Evolutionary conservation across 2,329 filamentous ascomycete genomes (phyloP).

Genomic region (Dactylonectria estremocensis): DNA sequence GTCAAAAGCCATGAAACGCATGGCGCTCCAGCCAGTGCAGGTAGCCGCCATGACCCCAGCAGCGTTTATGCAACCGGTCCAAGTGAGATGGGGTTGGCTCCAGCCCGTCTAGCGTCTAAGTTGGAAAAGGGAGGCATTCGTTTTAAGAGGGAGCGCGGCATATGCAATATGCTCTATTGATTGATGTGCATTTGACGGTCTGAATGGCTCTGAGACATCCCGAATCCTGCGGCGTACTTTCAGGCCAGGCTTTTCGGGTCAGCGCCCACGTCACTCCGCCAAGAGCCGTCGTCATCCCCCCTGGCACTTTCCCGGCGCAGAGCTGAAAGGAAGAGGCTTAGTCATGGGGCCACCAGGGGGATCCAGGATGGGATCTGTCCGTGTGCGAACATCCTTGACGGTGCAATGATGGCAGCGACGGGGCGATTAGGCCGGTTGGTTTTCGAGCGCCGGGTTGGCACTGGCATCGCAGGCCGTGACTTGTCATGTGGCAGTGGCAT

Average conservation of each 20-base stretch:
- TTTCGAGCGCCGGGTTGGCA: neutral
- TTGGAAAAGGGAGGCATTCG: neutral
- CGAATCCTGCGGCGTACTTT: too few species aligned
- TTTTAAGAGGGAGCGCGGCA: neutral
- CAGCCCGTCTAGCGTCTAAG: neutral
- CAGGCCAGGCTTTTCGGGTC: slow-evolving; percentile 16
- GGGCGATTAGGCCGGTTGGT: too few species aligned
- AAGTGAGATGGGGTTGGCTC: slow-evolving; percentile 22
- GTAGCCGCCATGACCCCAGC: slow-evolving; percentile 21
- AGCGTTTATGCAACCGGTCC: slow-evolving; percentile 23
- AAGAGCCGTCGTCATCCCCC: slow-evolving; percentile 16
- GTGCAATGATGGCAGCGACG: neutral
- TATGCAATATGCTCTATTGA: too few species aligned
- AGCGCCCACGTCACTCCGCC: slow-evolving; percentile 22
- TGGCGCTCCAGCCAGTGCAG: slow-evolving; percentile 37
- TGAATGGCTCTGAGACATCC: neutral
- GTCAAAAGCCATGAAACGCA: slow-evolving; percentile 39
- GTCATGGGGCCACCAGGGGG: slow-evolving; percentile 12
- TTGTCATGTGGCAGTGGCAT: neutral
- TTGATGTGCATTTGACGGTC: neutral
- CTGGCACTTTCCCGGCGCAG: neutral
- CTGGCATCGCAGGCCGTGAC: neutral
- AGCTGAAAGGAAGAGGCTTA: slow-evolving; percentile 23
- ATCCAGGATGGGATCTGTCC: neutral
- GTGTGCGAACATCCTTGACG: neutral